Base-by-base conservation (phyloP, 768 basidiomycete genomes). In the Multifurca ochricompacta region DNA sequence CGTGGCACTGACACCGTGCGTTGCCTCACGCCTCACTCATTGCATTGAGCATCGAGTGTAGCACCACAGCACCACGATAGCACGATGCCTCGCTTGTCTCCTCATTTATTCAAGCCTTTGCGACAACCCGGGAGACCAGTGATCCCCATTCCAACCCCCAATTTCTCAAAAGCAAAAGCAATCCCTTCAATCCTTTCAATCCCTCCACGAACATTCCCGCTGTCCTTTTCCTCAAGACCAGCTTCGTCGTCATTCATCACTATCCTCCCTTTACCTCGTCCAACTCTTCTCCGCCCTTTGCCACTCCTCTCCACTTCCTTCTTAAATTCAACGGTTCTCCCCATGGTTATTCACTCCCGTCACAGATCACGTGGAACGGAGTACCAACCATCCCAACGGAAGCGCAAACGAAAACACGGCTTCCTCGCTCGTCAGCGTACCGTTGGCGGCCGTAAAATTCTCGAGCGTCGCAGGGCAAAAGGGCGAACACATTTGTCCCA, bases 371-470 rank as follows among this genome's bases (percentile, higher is more conserved):
- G 81, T 40, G 94, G 94, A 40, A 79, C 81, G n/a, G 91, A 94
- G 70, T 98, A 97, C 64, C 94, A 97, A 67, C 94, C 94, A n/a
- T 91, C 88, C 0, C 92, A 95, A 69, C 79, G 93, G 37, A 89
- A 88, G 65, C 74, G 94, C 61, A 98, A 98, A 74, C 78, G 91
- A 62, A 91, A 86, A 67, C 88, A 91, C 66, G 94, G 94, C 6
- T 98, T 95, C 69, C 77, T 98, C 31, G 79, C 85, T 0, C 73
- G 93, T 55, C 82, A 85, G 68, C 77, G 77, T 61, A 80, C 75
- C 8, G 75, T 78, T 21, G 73, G 78, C 32, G 92, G 91, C 3
- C 78, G 84, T 59, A 89, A 79, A 62, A 78, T 90, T 39, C 72
- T 97, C 48, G 75, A 68, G 21, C 75, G 87, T 49, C 78, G 94